These are phyloP conservation scores for Samsoniella hepiali DNA, from an alignment of 2,329 filamentous ascomycete genomes.

Conservation along the genomic window DNA sequence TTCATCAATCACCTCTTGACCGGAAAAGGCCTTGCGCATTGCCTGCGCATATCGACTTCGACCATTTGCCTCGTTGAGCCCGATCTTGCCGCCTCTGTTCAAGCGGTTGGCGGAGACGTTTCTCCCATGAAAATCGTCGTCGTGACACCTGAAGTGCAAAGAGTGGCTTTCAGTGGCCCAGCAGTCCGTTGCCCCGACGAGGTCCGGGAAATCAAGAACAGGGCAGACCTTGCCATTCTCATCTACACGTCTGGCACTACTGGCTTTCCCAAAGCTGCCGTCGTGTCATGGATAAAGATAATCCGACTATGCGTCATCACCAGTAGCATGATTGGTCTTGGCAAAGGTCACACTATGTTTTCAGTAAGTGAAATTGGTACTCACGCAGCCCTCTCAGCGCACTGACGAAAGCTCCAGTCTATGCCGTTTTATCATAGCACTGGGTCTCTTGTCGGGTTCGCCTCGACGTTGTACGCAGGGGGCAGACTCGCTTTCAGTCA, in stretches of 20 bases:
- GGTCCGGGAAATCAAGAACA: not conserved
- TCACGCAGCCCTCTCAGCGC: not conserved
- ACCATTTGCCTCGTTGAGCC: slow-evolving; percentile 69
- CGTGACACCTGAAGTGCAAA: not conserved
- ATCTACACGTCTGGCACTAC: slow-evolving; percentile 79
- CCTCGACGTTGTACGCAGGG: slow-evolving; percentile 56
- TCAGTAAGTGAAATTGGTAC: slow-evolving; percentile 12
- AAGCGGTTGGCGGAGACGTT: slow-evolving; percentile 54
- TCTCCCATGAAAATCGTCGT: slow-evolving; percentile 23
- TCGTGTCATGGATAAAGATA: slow-evolving; percentile 63
- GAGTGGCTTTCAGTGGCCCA: not conserved
- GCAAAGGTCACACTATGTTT: slow-evolving; percentile 43
- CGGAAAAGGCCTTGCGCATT: slow-evolving; percentile 69
- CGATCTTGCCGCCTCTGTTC: slow-evolving; percentile 51
- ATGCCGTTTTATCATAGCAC: slow-evolving; percentile 90
- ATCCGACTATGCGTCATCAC: slow-evolving; percentile 43
- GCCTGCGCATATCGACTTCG: slow-evolving; percentile 64
- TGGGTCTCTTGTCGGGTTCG: slow-evolving; percentile 67
- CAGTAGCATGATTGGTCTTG: slow-evolving; percentile 53
- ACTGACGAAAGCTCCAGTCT: slow-evolving; percentile 45
- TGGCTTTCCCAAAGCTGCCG: slow-evolving; percentile 69
- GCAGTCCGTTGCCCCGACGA: not conserved
- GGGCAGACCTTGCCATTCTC: slow-evolving; percentile 53
- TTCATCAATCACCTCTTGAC: slow-evolving; percentile 85
- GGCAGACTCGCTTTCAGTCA: slow-evolving; percentile 68